Evolutionary conservation across 2,329 filamentous ascomycete species (phyloP).

Genomic region (Mycocentrospora acerina): DNA sequence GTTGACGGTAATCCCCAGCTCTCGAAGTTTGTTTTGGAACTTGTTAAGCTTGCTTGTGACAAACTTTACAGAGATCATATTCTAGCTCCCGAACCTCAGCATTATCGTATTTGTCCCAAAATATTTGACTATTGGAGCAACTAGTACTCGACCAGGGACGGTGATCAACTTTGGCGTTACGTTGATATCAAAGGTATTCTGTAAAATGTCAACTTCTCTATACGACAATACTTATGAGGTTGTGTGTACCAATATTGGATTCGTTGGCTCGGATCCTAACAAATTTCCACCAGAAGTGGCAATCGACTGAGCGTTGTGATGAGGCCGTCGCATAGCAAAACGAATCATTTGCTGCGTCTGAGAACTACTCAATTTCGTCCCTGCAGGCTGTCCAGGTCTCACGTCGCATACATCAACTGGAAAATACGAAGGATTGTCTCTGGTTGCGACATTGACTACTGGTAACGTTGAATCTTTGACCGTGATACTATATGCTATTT

Average conservation of each 20-base stretch:
- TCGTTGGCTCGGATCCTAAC: no score
- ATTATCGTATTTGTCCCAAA: constrained; percentile 25
- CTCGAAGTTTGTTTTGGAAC: no score
- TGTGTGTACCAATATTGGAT: no score
- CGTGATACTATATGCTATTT: constrained; percentile 14
- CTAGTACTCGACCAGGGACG: constrained; percentile 68
- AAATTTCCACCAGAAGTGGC: constrained; percentile 10
- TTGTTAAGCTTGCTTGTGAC: constrained; percentile 13
- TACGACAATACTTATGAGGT: constrained; percentile 16
- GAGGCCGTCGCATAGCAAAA: constrained; percentile 27
- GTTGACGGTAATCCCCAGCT: constrained; percentile 13
- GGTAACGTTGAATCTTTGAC: constrained; percentile 17
- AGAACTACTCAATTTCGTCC: constrained; percentile 17
- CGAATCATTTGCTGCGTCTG: constrained; percentile 32
- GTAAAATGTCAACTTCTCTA: constrained; percentile 11
- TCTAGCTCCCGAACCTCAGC: constrained; percentile 60
- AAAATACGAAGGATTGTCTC: constrained; percentile 26
- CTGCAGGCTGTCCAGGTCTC: constrained; percentile 22
- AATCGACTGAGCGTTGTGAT: constrained; percentile 24
- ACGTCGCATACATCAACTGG: constrained; percentile 28
- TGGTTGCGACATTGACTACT: constrained; percentile 25
- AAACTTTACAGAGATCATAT: constrained; percentile 25
- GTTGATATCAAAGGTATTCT: constrained; percentile 59
- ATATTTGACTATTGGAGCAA: constrained; percentile 63
- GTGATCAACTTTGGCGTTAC: constrained; percentile 65